Conservation (phyloP, 345 rosid genomes). For the Kernera saxatilis region DNA sequence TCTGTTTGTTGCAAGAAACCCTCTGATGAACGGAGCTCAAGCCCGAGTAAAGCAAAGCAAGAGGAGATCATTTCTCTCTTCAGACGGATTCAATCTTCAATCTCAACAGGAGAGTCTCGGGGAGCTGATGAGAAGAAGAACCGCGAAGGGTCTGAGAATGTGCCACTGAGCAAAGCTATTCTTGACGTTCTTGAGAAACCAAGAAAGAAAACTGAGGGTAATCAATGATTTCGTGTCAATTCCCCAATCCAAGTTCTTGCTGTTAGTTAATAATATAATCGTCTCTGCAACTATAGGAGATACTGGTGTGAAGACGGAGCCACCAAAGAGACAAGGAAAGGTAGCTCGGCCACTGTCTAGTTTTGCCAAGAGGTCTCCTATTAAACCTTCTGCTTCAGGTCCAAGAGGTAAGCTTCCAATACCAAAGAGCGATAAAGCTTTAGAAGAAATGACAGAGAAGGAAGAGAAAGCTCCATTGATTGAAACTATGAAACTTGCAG, state of each 20-base stretch:
- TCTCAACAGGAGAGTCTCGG: constrained; percentile 35
- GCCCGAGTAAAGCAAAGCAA: constrained; percentile 31
- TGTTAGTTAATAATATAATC: not conserved
- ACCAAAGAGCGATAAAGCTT: constrained; percentile 5
- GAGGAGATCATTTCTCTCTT: constrained; percentile 50
- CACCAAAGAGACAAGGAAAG: constrained; percentile 2
- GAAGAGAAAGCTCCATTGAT: constrained; percentile 21
- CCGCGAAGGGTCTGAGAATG: not conserved
- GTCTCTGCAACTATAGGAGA: constrained; percentile 7
- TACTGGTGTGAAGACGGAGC: not conserved
- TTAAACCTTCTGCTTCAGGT: constrained; percentile 26
- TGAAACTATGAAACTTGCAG: constrained; percentile 54
- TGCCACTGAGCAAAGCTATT: constrained; percentile 34
- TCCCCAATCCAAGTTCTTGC: not conserved
- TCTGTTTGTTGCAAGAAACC: constrained; percentile 13
- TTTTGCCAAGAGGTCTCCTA: constrained; percentile 41
- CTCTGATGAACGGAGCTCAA: constrained; percentile 8
- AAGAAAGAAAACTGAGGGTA: constrained; percentile 25
- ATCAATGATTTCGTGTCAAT: not conserved
- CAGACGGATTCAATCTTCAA: constrained; percentile 52
- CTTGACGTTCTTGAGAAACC: constrained; percentile 37
- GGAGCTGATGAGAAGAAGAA: constrained; percentile 10
- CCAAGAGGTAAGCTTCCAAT: constrained; percentile 17
- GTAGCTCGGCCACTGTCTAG: constrained; percentile 36
- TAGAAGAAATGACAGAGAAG: not conserved